A percentile compares a stretch with the other conserved stretches of the same genome.
Conservation (phyloP, 1,284 basidiomycete species). For the Rugosomyces carneus region DNA sequence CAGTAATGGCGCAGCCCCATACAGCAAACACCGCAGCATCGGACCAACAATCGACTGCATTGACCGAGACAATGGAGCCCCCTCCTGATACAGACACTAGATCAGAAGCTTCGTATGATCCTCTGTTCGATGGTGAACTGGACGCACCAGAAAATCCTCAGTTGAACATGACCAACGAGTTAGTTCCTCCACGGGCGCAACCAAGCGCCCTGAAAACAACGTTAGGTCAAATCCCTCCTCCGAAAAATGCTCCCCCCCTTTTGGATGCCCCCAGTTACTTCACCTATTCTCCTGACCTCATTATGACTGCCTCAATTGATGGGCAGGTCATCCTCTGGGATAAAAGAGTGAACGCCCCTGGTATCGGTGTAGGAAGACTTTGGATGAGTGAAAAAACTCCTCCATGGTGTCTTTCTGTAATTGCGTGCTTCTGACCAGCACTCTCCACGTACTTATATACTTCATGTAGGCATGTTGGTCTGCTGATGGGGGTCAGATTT, state of each 20-base stretch:
- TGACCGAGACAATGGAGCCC: conserved; percentile 9
- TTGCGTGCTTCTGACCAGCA: conserved; percentile 21
- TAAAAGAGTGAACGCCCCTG: conserved; percentile 59
- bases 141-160: conserved; percentile 23
- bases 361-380: conserved; percentile 74
- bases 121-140: conserved; percentile 74
- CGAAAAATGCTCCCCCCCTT: conserved; percentile 68
- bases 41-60: conserved; percentile 8
- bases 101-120: conserved; percentile 74
- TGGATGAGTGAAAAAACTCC: conserved; percentile 88
- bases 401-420: conserved; percentile 91
- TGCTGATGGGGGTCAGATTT: conserved; percentile 80
- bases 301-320: conserved; percentile 89
- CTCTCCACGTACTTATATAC: conserved; percentile 1
- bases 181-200: conserved; percentile 18
- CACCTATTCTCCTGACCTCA: conserved; percentile 74
- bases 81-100: conserved; percentile 49
- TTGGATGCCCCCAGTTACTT: conserved; percentile 57
- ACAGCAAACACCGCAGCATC: neutral
- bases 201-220: conserved; percentile 20
- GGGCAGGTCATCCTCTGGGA: conserved; percentile 94
- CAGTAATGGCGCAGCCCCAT: conserved; percentile 6
- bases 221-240: conserved; percentile 36
- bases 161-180: conserved; percentile 13
- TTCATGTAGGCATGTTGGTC: conserved; percentile 85